phyloP scores from a whole-genome alignment of 129 eudicot genomes.

The Pittosporum tobira region DNA sequence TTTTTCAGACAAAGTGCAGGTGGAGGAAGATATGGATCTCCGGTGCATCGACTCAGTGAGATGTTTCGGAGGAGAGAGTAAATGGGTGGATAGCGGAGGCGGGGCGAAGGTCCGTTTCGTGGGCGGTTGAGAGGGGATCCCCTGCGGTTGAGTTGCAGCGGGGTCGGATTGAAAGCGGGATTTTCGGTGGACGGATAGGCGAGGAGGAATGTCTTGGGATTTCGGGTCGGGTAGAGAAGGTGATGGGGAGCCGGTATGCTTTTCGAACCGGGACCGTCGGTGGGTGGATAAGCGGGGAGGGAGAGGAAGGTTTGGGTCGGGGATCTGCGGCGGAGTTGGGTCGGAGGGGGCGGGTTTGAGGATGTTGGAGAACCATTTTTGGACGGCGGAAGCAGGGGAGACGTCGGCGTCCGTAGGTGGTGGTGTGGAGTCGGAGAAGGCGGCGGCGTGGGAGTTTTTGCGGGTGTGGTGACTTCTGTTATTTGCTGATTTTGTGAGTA shows the following conservation, averaged over 20 bases:
- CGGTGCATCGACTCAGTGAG: conserved; percentile 47
- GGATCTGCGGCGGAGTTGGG: conserved; percentile 13
- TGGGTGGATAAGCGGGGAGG: conserved; percentile 41
- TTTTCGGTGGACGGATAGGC: conserved; percentile 44
- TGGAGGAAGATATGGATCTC: conserved; percentile 49
- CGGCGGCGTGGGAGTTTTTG: conserved; percentile 26
- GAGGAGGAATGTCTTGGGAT: conserved; percentile 42
- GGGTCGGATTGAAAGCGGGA: conserved; percentile 60
- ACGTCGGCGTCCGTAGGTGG: conserved; percentile 17
- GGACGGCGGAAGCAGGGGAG: conserved; percentile 43
- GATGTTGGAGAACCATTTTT: conserved; percentile 62
- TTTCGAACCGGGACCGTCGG: conserved; percentile 46
- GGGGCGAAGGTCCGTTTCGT: conserved; percentile 25
- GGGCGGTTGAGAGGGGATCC: conserved; percentile 17
- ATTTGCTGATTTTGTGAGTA: conserved; percentile 52
- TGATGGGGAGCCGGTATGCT: conserved; percentile 27
- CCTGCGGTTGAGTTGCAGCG: conserved; percentile 29
- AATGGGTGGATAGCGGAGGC: conserved; percentile 9
- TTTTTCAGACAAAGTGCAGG: conserved; percentile 32
- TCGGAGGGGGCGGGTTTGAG: conserved; percentile 33
- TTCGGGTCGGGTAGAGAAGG: conserved; percentile 31
- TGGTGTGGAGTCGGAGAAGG: conserved; percentile 11
- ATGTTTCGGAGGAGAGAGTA: conserved; percentile 61
- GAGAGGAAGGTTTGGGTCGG: conserved; percentile 29
- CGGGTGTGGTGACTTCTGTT: conserved; percentile 23